Percentiles rank a stretch among this genome's conserved stretches.
Conservation (phyloP, 192 early-diverging fungal species). For the Podila epicladia region DNA sequence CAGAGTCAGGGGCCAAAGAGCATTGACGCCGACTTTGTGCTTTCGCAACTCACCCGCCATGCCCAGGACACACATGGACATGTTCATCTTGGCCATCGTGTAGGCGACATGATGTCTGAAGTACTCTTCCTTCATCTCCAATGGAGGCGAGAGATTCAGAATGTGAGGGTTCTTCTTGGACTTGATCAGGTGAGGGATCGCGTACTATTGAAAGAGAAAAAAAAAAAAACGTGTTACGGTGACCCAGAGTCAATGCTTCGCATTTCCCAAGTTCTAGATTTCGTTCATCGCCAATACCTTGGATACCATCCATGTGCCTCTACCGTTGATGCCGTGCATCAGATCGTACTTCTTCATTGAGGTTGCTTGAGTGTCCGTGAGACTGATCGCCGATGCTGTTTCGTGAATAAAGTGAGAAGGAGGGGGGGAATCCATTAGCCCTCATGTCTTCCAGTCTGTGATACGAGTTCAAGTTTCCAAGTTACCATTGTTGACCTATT, state of each 20-base stretch:
- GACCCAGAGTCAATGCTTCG: neutral
- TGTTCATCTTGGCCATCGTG: conserved; percentile 77
- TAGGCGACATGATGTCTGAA: conserved; percentile 74
- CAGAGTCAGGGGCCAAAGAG: conserved; percentile 72
- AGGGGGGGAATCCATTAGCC: neutral
- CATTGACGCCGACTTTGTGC: conserved; percentile 79
- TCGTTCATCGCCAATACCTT: conserved; percentile 50
- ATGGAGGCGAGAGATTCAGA: conserved; percentile 77
- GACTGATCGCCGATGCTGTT: conserved; percentile 73
- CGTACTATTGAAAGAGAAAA: conserved; percentile 33
- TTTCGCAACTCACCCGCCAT: conserved; percentile 72
- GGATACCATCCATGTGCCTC: conserved; percentile 83
- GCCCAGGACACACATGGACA: conserved; percentile 81
- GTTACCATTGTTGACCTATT: conserved; percentile 43
- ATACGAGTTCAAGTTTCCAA: too few species aligned
- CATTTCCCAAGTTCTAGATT: neutral
- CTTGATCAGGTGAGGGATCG: conserved; percentile 73
- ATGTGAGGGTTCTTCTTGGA: conserved; percentile 77
- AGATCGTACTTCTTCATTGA: conserved; percentile 73
- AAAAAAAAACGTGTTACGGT: neutral
- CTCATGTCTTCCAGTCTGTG: neutral
- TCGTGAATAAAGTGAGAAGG: neutral
- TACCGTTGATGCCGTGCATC: conserved; percentile 82
- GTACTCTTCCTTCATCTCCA: conserved; percentile 75
- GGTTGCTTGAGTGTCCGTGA: conserved; percentile 68